phyloP scores from a whole-genome alignment of 2,329 filamentous ascomycete genomes.

The Penicillium sp. region DNA sequence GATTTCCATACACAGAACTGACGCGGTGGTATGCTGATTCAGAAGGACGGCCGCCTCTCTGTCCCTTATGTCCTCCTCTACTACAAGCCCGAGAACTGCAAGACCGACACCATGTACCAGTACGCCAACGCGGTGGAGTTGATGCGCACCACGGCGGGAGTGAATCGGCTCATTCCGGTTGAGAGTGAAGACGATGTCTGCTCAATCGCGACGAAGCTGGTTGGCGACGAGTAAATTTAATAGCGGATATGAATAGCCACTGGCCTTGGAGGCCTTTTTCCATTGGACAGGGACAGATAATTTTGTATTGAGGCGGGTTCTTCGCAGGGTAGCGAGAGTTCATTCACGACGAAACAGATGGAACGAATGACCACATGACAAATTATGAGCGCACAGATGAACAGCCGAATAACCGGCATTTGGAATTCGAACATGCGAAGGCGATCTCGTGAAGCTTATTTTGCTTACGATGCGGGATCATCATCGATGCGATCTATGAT shows the following conservation, averaged over 20 bases:
- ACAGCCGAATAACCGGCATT: not conserved
- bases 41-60: constrained; percentile 80
- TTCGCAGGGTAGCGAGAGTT: not conserved
- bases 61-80: constrained; percentile 95
- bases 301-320: constrained; percentile 10
- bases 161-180: constrained; percentile 84
- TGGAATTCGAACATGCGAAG: constrained; percentile 1
- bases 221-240: constrained; percentile 28
- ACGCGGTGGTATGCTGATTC: constrained; percentile 5
- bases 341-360: not conserved
- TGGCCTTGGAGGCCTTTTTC: not conserved
- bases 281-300: not conserved
- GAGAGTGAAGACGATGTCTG: constrained; percentile 77
- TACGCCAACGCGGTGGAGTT: constrained; percentile 96
- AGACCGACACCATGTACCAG: constrained; percentile 79
- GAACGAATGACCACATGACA: not conserved
- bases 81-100: constrained; percentile 91
- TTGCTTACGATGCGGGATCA: not conserved
- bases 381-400: not conserved
- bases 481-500: constrained; percentile 16
- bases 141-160: constrained; percentile 90
- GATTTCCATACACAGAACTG: not conserved
- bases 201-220: constrained; percentile 71
- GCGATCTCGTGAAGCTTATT: not conserved
- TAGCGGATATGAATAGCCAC: not conserved